phyloP scores from a whole-genome alignment of 1,284 basidiomycete species.

The Meira miltonrushii region DNA sequence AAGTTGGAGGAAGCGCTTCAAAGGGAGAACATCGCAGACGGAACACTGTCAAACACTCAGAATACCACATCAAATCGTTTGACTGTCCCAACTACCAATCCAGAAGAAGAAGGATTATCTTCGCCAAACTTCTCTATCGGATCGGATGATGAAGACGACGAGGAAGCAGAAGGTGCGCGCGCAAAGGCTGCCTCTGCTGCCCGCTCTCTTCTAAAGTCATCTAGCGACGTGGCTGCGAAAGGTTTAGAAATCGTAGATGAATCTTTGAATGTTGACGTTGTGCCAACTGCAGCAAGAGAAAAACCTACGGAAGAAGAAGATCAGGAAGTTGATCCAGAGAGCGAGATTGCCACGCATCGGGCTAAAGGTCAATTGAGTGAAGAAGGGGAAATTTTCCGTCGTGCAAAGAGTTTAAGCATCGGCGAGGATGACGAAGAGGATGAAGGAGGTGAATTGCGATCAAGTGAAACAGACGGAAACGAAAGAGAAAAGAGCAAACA shows the following conservation, averaged over 20 bases:
- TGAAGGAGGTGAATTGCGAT: background rate
- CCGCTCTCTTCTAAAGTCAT: background rate
- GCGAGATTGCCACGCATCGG: constrained; percentile 18
- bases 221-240: background rate
- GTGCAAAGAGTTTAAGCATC: constrained; percentile 24
- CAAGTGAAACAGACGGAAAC: background rate
- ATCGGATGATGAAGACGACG: constrained; percentile 37
- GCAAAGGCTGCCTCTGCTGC: background rate
- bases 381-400: constrained; percentile 43
- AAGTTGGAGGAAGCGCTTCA: too few relatives aligned
- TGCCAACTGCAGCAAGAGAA: constrained; percentile 3
- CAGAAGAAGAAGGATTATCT: constrained; percentile 21
- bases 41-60: too few relatives aligned
- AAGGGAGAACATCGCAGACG: too few relatives aligned
- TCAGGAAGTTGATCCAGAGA: constrained; percentile 9
- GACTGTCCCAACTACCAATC: background rate
- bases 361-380: constrained; percentile 40
- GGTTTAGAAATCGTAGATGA: constrained; percentile 1
- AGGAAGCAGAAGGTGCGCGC: constrained; percentile 2
- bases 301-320: constrained; percentile 7
- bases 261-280: constrained; percentile 17
- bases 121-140: constrained; percentile 42
- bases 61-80: constrained; percentile 2
- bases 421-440: constrained; percentile 18
- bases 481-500: background rate